Conservation (phyloP, 108 stramenopile species). For the Cyclotella sp. region DNA sequence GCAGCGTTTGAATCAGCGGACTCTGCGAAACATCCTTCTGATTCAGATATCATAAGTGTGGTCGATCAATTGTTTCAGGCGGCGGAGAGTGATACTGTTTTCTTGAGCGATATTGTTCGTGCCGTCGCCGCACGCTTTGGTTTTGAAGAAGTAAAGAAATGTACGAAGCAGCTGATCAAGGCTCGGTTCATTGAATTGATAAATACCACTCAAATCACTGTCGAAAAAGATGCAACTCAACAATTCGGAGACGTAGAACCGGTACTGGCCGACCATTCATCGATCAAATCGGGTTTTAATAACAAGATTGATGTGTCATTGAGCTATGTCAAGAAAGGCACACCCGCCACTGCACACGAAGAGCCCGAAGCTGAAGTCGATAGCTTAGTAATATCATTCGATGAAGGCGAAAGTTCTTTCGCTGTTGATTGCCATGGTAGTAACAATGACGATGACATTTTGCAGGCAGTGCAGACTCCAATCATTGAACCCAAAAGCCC, state of each 20-base stretch:
- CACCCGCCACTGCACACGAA: background rate
- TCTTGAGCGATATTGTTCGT: slow-evolving; percentile 10
- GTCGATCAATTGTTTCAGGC: slow-evolving; percentile 8
- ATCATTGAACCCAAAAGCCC: background rate
- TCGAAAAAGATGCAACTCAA: background rate
- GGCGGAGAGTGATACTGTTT: slow-evolving; percentile 1
- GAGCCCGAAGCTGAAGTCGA: background rate
- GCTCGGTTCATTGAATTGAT: slow-evolving; percentile 2
- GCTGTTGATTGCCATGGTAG: background rate
- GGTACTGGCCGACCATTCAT: slow-evolving; percentile 3
- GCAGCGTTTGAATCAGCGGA: background rate
- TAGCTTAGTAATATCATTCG: background rate
- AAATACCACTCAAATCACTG: background rate
- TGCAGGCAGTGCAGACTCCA: background rate
- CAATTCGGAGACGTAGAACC: background rate
- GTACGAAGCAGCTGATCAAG: slow-evolving; percentile 1
- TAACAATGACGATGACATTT: background rate
- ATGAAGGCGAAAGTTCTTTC: background rate
- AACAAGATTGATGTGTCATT: background rate
- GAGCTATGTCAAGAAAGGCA: background rate
- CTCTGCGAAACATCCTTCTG: background rate
- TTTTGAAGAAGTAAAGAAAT: slow-evolving; percentile 1
- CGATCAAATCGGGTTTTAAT: background rate
- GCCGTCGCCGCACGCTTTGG: background rate
- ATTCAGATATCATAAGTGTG: background rate